Evolutionary conservation across 2,329 filamentous ascomycete species (phyloP), one percentile per base, ranked within the genome.

Genomic region (Stemphylium beticola): DNA sequence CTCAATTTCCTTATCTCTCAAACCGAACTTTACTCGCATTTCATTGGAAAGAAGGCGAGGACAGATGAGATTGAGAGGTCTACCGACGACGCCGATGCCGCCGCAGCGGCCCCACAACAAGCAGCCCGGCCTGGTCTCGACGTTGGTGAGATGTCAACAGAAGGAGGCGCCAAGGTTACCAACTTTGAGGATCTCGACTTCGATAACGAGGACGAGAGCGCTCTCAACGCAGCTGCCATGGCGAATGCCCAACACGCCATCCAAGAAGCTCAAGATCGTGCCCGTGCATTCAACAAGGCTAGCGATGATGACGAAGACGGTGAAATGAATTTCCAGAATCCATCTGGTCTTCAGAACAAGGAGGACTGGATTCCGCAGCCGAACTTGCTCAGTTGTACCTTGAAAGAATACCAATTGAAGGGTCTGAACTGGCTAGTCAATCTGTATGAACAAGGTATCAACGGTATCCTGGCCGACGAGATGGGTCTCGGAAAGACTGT

Each of bases 401-500:
- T 99, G 71, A 99, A 99, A 75, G 95, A 99, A 76, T 99, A 99
- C 78, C 95, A 99, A 80, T 82, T 99, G 74, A 99, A 99, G 81
- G 95, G 95, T 78, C 90, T 99, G 75, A 99, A 98, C 74, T 99
- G 95, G 95, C 86, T 99, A 49, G 95, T 96, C 80, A 98, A 99
- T 74, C 78, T 99, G 63, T 99, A 99, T 80, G 95, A 99, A 77
- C 95, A 99, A 77, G 95, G 95, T 74, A 99, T 99, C 89, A 98
- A 98, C 79, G 93, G 93, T 77, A 99, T 99, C 68, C 82, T 99
- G 60, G 95, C 95, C 62, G 95, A 99, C 74, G 95, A 99, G 79
- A 99, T 99, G 95, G 95, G 95, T 86, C 90, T 99, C 20, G 95
- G 95, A 75, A 99, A 99, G 79, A 99, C 95, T 17, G 92, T 99